Percentiles rank a stretch among this genome's conserved stretches.
Evolutionary conservation across 768 basidiomycete species (phyloP).

Genomic region (Serendipita indica): DNA sequence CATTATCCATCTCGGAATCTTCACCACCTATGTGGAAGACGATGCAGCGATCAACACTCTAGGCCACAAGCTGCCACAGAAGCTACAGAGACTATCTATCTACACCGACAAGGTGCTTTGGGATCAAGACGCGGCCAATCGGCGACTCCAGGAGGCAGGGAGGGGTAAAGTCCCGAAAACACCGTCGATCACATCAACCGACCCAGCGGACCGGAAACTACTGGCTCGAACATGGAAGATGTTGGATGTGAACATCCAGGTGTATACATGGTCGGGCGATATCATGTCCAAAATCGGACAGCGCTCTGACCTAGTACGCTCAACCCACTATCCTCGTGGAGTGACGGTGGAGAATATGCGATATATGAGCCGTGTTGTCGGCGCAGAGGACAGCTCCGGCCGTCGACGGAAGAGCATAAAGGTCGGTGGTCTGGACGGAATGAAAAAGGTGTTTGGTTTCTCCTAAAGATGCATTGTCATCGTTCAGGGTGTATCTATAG

Average conservation of each 20-base stretch:
- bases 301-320: not conserved
- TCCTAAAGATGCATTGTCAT: too few relatives aligned
- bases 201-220: not conserved
- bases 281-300: not conserved
- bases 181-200: not conserved
- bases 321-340: not conserved
- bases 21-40: not conserved
- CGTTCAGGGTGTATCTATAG: too few relatives aligned
- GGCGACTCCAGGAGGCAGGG: too few relatives aligned
- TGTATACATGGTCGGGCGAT: not conserved
- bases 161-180: too few relatives aligned
- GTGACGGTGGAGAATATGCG: conserved; percentile 7
- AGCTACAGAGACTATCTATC: not conserved
- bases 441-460: too few relatives aligned
- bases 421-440: too few relatives aligned
- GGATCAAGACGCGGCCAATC: too few relatives aligned
- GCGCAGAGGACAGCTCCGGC: too few relatives aligned
- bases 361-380: too few relatives aligned
- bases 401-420: too few relatives aligned
- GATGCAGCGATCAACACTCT: not conserved
- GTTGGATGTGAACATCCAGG: not conserved
- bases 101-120: not conserved
- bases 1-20: not conserved
- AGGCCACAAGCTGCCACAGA: not conserved
- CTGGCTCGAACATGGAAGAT: not conserved